Evolutionary conservation across 192 early-diverging fungal genomes (phyloP), one percentile per base, ranked within the genome.

Genomic region (Obelidium mucronatum): DNA sequence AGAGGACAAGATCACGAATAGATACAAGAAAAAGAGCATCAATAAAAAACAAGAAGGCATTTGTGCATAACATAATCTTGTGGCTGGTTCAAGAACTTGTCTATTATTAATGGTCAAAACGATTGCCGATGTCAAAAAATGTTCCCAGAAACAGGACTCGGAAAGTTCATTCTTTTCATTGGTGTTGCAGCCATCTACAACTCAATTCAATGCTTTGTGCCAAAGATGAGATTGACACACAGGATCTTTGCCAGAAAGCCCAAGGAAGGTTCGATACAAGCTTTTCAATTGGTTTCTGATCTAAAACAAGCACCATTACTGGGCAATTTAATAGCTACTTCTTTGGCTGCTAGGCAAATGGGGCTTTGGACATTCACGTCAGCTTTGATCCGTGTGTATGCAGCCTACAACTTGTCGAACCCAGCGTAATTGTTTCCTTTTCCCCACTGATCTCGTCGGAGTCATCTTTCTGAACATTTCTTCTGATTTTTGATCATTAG

Each of bases 341-440:
- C 88, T 34, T 85, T 98, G 75, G 88, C 90, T 26, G 88, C 91
- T 39, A 92, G 94, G 37, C 81, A 94, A 58, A 94, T 96, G 89
- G 96, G 93, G 4, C 84, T 90, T 28, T 98, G 95, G 95, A 97
- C 96, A 0, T 84, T 93, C 71, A 88, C 92, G 26, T 91, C 91
- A 24, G 91, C 88, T 1, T 84, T 95, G 40, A 81, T 98, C 62
- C 92, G 96, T 33, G 86, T 96, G 73, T 92, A 95, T 81, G 88
- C 90, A 68, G 93, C 95, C 19, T 97, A 91, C 76, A 91, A 97
- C 83, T 89, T 98, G 68, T 79, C 84, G 73, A 83, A 94, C 66
- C 73, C 81, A 61, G 81, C 79, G 92, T 93, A 82, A 71, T 88
- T 86, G 19, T 4, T 60, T 69, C n/a, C n/a, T n/a, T n/a, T n/a